phyloP scores from a whole-genome alignment of 192 early-diverging fungal species.

The Backusella tuberculispora region DNA sequence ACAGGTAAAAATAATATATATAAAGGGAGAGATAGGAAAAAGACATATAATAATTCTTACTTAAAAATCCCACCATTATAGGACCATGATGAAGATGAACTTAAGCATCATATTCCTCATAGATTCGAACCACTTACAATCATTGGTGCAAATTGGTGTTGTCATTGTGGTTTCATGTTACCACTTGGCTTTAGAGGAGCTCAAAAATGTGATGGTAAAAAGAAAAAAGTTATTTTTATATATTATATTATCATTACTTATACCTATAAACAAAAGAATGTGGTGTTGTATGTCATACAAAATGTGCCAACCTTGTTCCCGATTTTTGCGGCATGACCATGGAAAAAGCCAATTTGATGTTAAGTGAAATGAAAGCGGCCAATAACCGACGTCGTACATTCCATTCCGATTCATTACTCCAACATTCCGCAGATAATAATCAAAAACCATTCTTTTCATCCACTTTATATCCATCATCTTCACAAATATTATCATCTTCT shows the following conservation, averaged over 20 bases:
- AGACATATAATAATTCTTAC: not conserved
- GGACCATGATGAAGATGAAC: constrained; percentile 67
- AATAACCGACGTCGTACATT: constrained; percentile 32
- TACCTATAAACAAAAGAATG: constrained; percentile 70
- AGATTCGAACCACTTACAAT: constrained; percentile 85
- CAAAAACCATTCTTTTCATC: constrained; percentile 11
- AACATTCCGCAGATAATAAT: constrained; percentile 3
- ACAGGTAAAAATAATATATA: not conserved
- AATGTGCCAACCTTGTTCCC: constrained; percentile 85
- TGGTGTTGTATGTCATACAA: constrained; percentile 74
- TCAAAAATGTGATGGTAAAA: constrained; percentile 53
- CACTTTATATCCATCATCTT: not conserved
- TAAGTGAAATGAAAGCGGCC: constrained; percentile 77
- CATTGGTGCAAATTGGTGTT: constrained; percentile 94
- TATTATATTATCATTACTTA: not conserved
- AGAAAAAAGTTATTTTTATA: not conserved
- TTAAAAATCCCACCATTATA: constrained; percentile 3
- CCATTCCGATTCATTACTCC: constrained; percentile 8
- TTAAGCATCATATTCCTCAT: constrained; percentile 95
- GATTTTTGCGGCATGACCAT: constrained; percentile 92
- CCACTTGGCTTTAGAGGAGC: constrained; percentile 76
- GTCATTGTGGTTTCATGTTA: constrained; percentile 96
- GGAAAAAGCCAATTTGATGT: constrained; percentile 84
- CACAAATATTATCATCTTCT: not conserved
- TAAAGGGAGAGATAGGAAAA: no score